Base-by-base conservation (phyloP, 345 rosid species). In the Trapa incisa region DNA sequence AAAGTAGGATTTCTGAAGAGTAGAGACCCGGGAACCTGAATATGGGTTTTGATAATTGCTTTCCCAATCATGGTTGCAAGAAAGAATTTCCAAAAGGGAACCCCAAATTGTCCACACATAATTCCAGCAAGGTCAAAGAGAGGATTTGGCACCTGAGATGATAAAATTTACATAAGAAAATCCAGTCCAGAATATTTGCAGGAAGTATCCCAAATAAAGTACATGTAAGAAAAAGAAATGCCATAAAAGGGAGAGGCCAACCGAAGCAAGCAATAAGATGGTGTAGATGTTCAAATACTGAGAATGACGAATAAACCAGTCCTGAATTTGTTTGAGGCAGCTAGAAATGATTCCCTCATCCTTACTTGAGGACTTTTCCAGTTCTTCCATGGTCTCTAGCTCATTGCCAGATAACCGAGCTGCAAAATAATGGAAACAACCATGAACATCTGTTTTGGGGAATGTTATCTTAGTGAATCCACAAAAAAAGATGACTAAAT, bases 61-160 rank as follows among this genome's bases (percentile, higher is more conserved):
- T 94, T 94, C 60, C 99, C 99, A 38, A 91, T 76, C 72, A 94
- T 64, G 37, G 99, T 94, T n/a, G 99, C 85, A 1, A 89, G 71
- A 69, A 91, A 89, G 73, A 94, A 94, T 72, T 89, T 83, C 97
- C 95, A 89, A 75, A 94, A 94, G 2, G 95, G 88, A 69, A 94
- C 71, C 68, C 96, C 99, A 64, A 94, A 86, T 78, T 94, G 99
- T 69, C 99, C 99, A 41, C 99, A 94, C 97, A 91, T 89, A 58
- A 94, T 91, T 75, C 99, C 99, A 68, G 99, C 97, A 32, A 94
- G 99, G 75, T 94, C 99, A 78, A 94, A 94, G 58, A 94, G 78
- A 68, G 99, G 99, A 85, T 94, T 94, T 66, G 99, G 99, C 76
- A 94, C 96, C 99, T 94, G 67, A 64, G 73, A 41, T 36, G 16